A percentile compares a stretch with the other conserved stretches of the same genome.
Conservation (phyloP, 2,329 filamentous ascomycete species). For the Verticillium tricorpus region DNA sequence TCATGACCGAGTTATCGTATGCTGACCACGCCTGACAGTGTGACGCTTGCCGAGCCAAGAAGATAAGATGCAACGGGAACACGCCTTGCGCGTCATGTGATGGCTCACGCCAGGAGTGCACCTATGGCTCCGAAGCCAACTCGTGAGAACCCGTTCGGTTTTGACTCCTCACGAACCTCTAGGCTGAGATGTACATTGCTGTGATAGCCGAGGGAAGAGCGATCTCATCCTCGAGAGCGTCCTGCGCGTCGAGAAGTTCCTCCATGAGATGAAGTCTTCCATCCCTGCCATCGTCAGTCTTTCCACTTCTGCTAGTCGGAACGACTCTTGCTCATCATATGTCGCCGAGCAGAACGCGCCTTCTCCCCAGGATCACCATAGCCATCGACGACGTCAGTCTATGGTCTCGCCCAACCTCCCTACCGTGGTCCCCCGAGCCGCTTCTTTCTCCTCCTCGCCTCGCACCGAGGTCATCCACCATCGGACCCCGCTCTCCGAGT, state of each 20-base stretch:
- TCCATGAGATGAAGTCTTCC: constrained; percentile 38
- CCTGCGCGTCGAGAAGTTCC: constrained; percentile 39
- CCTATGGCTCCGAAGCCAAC: constrained; percentile 37
- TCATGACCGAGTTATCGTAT: not conserved
- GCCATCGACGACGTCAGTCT: constrained; percentile 3
- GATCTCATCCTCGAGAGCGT: constrained; percentile 48
- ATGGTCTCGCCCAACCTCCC: constrained; percentile 15
- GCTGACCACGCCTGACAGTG: constrained; percentile 27
- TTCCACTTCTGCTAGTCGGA: not conserved
- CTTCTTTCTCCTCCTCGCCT: constrained; percentile 16
- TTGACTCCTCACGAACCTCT: constrained; percentile 4
- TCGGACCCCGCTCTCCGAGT: constrained; percentile 16
- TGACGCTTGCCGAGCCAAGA: constrained; percentile 40
- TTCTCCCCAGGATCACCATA: constrained; percentile 6
- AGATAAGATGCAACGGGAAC: constrained; percentile 42
- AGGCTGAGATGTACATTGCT: constrained; percentile 3
- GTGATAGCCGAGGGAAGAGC: constrained; percentile 39
- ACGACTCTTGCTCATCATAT: not conserved
- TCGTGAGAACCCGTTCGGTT: constrained; percentile 28
- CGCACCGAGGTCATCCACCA: constrained; percentile 11
- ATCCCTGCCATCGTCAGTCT: constrained; percentile 22
- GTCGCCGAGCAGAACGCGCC: constrained; percentile 7
- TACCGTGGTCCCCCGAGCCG: constrained; percentile 11
- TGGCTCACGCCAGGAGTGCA: constrained; percentile 31
- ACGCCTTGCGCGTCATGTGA: constrained; percentile 37